phyloP scores from a whole-genome alignment of 2,329 filamentous ascomycete genomes.

The Furcasterigmium sp. region DNA sequence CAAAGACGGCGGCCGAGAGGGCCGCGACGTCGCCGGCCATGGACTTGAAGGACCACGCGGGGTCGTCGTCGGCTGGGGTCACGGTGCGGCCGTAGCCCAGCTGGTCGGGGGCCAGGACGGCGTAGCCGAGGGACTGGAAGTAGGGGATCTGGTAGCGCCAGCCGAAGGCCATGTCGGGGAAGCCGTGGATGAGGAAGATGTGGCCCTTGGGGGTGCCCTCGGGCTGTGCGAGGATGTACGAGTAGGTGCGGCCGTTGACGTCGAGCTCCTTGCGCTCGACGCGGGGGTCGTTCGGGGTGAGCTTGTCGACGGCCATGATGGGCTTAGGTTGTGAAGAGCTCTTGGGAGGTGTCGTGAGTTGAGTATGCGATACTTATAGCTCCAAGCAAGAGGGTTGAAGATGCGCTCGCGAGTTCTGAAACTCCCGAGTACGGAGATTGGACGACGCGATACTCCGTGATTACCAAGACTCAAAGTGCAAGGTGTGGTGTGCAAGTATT shows the following conservation, averaged over 20 bases:
- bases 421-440: too few relatives aligned
- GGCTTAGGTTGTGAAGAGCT: too few relatives aligned
- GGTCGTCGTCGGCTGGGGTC: constrained; percentile 59
- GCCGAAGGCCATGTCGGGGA: constrained; percentile 75
- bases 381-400: too few relatives aligned
- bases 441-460: too few relatives aligned
- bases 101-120: constrained; percentile 80
- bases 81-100: constrained; percentile 79
- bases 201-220: constrained; percentile 37
- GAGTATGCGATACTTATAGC: too few relatives aligned
- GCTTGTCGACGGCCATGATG: constrained; percentile 1
- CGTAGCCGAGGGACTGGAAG: constrained; percentile 65
- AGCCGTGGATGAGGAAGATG: constrained; percentile 62
- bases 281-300: constrained; percentile 55
- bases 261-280: constrained; percentile 57
- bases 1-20: constrained; percentile 53
- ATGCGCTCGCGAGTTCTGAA: too few relatives aligned
- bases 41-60: constrained; percentile 57
- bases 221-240: constrained; percentile 53
- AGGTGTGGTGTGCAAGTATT: too few relatives aligned
- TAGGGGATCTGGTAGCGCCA: constrained; percentile 88
- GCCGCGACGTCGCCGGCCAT: constrained; percentile 70
- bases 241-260: constrained; percentile 67
- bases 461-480: too few relatives aligned
- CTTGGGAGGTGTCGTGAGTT: too few relatives aligned